phyloP scores from a whole-genome alignment of 495 filamentous ascomycete species.

The Pseudevernia furfuracea region DNA sequence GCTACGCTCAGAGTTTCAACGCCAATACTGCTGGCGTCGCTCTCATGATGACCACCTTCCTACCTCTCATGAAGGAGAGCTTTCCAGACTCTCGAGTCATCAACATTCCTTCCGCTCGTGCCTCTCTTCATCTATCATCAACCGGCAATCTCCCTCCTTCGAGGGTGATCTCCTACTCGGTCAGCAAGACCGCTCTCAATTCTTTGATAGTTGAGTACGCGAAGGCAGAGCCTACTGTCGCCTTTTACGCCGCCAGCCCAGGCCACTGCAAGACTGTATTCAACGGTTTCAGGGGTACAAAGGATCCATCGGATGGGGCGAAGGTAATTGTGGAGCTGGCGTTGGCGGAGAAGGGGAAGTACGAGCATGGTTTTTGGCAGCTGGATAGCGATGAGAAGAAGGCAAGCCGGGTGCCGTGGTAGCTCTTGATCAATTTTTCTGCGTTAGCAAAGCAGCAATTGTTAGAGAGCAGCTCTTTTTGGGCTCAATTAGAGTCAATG shows the following conservation, averaged over 20 bases:
- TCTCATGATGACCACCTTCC: slow-evolving; percentile 36
- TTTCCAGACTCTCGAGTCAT: slow-evolving; percentile 18
- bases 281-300: slow-evolving; percentile 29
- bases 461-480: neutral
- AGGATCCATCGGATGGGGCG: slow-evolving; percentile 30
- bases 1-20: slow-evolving; percentile 34
- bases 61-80: slow-evolving; percentile 40
- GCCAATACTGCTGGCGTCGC: slow-evolving; percentile 42
- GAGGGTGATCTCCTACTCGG: slow-evolving; percentile 37
- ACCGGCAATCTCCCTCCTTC: slow-evolving; percentile 21
- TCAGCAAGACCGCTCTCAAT: slow-evolving; percentile 46
- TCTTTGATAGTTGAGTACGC: slow-evolving; percentile 45
- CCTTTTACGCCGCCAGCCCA: slow-evolving; percentile 31
- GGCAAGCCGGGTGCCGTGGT: neutral
- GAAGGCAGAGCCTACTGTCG: slow-evolving; percentile 33
- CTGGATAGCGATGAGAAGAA: neutral
- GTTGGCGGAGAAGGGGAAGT: slow-evolving; percentile 24
- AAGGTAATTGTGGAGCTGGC: slow-evolving; percentile 29
- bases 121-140: slow-evolving; percentile 3
- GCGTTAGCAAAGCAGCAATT: neutral
- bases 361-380: slow-evolving; percentile 25
- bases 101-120: slow-evolving; percentile 25
- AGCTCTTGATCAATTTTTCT: neutral
- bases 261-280: slow-evolving; percentile 34
- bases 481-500: neutral